A percentile compares a stretch with the other conserved stretches of the same genome.
These are phyloP conservation scores for Dalechampia spathulata DNA, from an alignment of 441 rosid genomes.

Conservation along the genomic window DNA sequence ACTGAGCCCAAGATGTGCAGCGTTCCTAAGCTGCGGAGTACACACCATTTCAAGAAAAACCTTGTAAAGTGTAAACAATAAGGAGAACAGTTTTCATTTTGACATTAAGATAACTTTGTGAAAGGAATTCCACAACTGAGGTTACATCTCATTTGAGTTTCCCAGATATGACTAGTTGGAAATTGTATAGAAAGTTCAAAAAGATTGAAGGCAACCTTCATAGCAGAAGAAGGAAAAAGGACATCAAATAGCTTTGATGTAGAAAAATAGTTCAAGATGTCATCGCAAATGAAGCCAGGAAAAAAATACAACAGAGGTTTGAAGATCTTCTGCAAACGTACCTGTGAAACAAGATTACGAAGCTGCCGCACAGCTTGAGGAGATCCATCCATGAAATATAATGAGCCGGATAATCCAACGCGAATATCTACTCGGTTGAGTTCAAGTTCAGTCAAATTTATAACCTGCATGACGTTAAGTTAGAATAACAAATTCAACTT, in stretches of 20 bases:
- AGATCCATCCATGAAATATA: slow-evolving; percentile 96
- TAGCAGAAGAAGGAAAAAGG: neutral
- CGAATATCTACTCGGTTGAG: slow-evolving; percentile 87
- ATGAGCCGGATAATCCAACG: slow-evolving; percentile 90
- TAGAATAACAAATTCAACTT: slow-evolving; percentile 9
- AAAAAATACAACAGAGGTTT: neutral
- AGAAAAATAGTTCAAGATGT: neutral
- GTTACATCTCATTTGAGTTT: neutral
- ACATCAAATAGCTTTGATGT: neutral
- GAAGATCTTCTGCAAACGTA: slow-evolving; percentile 18
- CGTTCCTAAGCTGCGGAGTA: neutral
- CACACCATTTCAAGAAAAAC: neutral
- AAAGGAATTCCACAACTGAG: neutral
- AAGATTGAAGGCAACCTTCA: neutral
- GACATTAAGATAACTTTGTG: neutral
- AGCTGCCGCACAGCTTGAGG: slow-evolving; percentile 94
- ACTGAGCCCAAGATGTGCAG: neutral
- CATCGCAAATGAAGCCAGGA: neutral
- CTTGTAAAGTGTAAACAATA: neutral
- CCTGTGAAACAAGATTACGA: slow-evolving; percentile 94
- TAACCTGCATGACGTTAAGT: too few species aligned
- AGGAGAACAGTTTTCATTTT: neutral
- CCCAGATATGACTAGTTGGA: too few species aligned
- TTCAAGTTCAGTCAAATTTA: slow-evolving; percentile 91
- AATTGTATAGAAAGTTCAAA: too few species aligned